Conservation (phyloP, 2,329 filamentous ascomycete genomes). For the Neurospora sp. region DNA sequence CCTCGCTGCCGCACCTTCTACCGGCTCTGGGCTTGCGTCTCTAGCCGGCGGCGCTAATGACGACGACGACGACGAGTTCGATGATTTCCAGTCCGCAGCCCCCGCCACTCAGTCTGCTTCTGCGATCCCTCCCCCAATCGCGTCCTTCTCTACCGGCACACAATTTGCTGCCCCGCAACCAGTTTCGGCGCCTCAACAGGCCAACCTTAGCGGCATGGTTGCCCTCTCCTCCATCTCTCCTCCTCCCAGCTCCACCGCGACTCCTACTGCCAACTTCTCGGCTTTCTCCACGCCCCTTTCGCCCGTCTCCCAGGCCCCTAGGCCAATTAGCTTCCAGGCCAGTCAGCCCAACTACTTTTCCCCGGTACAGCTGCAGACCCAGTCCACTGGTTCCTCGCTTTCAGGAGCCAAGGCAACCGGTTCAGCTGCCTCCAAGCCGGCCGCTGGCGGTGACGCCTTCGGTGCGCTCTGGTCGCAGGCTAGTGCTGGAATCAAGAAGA, state of each 20-base stretch:
- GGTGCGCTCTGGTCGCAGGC: conserved; percentile 75
- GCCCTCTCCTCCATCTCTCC: conserved; percentile 75
- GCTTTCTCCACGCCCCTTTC: conserved; percentile 45
- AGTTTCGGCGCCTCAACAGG: conserved; percentile 71
- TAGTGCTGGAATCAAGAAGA: conserved; percentile 67
- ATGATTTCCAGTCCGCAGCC: conserved; percentile 89
- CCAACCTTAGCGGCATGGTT: conserved; percentile 70
- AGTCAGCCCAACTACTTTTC: conserved; percentile 91
- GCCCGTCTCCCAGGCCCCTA: conserved; percentile 34
- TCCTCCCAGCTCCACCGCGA: conserved; percentile 45
- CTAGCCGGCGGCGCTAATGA: conserved; percentile 46
- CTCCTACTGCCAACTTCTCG: conserved; percentile 53
- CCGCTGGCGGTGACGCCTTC: conserved; percentile 71
- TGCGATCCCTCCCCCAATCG: conserved; percentile 35
- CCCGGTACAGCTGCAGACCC: conserved; percentile 49
- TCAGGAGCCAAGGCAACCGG: conserved; percentile 31
- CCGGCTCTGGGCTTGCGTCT: conserved; percentile 36
- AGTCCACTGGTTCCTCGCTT: conserved; percentile 7
- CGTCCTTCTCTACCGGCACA: conserved; percentile 45
- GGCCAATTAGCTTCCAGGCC: conserved; percentile 61
- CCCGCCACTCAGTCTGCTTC: conserved; percentile 39
- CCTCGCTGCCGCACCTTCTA: conserved; percentile 35
- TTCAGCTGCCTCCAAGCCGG: conserved; percentile 40
- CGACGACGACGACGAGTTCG: conserved; percentile 78
- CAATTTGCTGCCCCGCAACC: conserved; percentile 79